Evolutionary conservation across 495 filamentous ascomycete species (phyloP), one percentile per base, ranked within the genome.

Genomic region (Clavariopsis aquatica): DNA sequence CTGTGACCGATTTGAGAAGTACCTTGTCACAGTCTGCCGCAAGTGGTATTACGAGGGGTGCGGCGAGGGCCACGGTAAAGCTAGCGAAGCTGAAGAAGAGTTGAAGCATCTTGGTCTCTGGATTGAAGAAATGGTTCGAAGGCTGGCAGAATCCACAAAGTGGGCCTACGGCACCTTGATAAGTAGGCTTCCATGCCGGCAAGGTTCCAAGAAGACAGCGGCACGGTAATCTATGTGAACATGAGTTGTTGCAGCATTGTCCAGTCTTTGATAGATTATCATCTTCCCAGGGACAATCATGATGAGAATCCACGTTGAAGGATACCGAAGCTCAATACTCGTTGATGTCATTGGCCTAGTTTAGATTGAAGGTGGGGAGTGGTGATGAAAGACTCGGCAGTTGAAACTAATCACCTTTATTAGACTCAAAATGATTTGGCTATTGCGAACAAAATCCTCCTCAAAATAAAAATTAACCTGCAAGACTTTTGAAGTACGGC

Each of bases 291-390:
- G n/a, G 38, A 43, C 9, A 43, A 43, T 17, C 38, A 2, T 43
- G 31, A 34, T 34, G 31, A 52, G 19, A 9, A 13, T 23, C 5
- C 26, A 23, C 13, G 51, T 17, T 31, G 28, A 31, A 19, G 17
- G 1, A 28, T 7, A 15, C 19, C 23, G 23, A 53, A 28, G 28
- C 8, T 31, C 13, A 19, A 19, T 17, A 8, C 34, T 10, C 17
- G 24, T 5, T 7, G n/a, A 17, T 12, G 6, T 53, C 13, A 53
- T 53, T 53, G 51, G 51, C 24, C 51, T 8, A 23, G 51, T 1
- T 31, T 28, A 53, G 28, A 53, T 53, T 53, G 26, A 31, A 8
- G 10, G 51, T 19, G 51, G 51, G 51, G 51, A 53, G 51, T 9
- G 13, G 3, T 22, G 17, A 28, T 10, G 51, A 31, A 28, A 4